phyloP scores from a whole-genome alignment of 2,329 filamentous ascomycete species.

The Neopestalotiopsis sp. region DNA sequence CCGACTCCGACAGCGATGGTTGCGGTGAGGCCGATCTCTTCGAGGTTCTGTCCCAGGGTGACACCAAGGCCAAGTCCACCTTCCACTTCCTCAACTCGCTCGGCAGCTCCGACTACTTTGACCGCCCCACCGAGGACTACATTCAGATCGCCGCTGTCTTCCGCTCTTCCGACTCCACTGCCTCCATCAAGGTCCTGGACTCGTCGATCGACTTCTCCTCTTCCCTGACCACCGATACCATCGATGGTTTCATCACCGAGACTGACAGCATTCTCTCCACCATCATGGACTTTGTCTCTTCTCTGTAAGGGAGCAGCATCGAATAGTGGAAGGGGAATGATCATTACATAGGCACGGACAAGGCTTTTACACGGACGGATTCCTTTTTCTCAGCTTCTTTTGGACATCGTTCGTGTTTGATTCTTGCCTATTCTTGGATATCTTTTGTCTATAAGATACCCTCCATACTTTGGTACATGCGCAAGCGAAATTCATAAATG shows the following conservation, averaged over 20 bases:
- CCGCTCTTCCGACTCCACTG: slow-evolving; percentile 51
- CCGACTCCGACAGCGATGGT: slow-evolving; percentile 52
- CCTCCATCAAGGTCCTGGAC: slow-evolving; percentile 61
- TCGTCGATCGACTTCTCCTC: slow-evolving; percentile 45
- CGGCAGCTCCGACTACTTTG: slow-evolving; percentile 75
- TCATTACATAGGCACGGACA: not conserved
- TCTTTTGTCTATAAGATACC: slow-evolving; percentile 20
- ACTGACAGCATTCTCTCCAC: slow-evolving; percentile 31
- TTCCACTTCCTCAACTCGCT: slow-evolving; percentile 68
- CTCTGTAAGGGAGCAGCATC: not conserved
- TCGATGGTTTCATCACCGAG: slow-evolving; percentile 36
- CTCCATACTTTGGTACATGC: slow-evolving; percentile 13
- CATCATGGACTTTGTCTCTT: slow-evolving; percentile 31
- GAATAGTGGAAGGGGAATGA: not conserved
- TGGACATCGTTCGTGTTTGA: slow-evolving; percentile 16
- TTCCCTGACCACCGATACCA: slow-evolving; percentile 43
- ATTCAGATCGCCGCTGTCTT: slow-evolving; percentile 72
- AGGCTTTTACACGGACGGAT: not conserved
- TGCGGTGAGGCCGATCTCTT: slow-evolving; percentile 81
- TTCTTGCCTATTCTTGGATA: slow-evolving; percentile 22
- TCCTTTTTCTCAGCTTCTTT: slow-evolving; percentile 8
- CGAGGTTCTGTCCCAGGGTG: slow-evolving; percentile 70
- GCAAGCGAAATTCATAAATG: slow-evolving; percentile 17
- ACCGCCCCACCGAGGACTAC: slow-evolving; percentile 61
- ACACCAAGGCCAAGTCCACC: slow-evolving; percentile 71